Evolutionary conservation across 1,139 yeast genomes (phyloP), one percentile per base, ranked within the genome.

Genomic region (Pneumocystis wakefieldiae): DNA sequence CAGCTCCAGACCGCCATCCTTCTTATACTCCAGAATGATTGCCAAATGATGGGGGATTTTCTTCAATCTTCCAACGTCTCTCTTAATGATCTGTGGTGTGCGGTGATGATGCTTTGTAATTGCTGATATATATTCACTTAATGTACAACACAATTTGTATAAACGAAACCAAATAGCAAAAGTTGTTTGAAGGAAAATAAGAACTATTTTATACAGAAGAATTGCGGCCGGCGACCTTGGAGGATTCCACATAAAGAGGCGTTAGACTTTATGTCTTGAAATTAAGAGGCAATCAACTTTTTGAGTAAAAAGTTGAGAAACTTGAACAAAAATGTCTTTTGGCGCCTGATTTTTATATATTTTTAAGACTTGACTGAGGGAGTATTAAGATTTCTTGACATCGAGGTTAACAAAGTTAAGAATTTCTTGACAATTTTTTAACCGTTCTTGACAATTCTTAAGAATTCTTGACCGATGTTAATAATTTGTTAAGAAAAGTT

Each of bases 1-100:
- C 0, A 95, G 96, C 66, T 86, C 91, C 59, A 86, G 74, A 1
- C 97, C 97, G 35, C 95, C 96, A 63, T 83, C 90, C 59, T 85
- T 82, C 70, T 83, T 83, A 71, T 85, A 79, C 68, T 82, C 84
- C 66, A 92, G 75, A 19, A 92, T 83, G 39, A 87, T 83, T 12
- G 95, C 86, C 32, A 92, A 70, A 63, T 87, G 80, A 67, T 80
- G 80, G 2, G 99, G 99, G 59, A 90, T 80, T 73, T 92, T 92
- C 61, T 78, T 71, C 65, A 92, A 76, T 69, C 82, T 80, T 66
- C 78, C 78, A 57, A 89, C 90, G 74, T 94, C 98, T 67, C 86
- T 85, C 67, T 95, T 82, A 67, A 92, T 89, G 66, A 90, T 78
- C 70, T 86, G 59, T 39, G 59, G 59, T 37, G 59, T 57, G 19